Evolutionary conservation across 2,329 filamentous ascomycete species (phyloP), one percentile per base, ranked within the genome.

Genomic region (Aspergillus sojae): DNA sequence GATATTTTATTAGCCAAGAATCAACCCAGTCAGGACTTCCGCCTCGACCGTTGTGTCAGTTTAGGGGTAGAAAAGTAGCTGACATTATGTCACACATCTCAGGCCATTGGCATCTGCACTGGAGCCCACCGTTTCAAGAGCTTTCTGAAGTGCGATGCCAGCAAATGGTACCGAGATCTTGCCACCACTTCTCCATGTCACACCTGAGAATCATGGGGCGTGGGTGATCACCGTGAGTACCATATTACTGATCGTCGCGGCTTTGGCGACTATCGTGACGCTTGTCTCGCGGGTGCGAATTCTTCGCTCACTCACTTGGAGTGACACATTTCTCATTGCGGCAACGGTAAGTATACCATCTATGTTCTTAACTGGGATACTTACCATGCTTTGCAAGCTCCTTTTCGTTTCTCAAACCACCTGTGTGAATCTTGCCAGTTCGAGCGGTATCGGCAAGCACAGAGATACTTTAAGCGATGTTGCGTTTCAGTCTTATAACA

Each of bases 221-320:
- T 54, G 48, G 48, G 58, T 36, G 12, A 39, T 46, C 19, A 41
- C 36, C 9, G 36, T 45, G 3, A 41, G 30, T 36, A 55, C 34
- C 2, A 46, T 60, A 2, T 5, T 60, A 10, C 19, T 60, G n/a
- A 54, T 54, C 11, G 10, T 60, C 11, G 28, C 26, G 16, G n/a
- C 41, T 7, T 21, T 50, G 23, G 50, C 48, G 36, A 60, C 50
- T 9, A 34, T n/a, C 0, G 41, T 36, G n/a, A 46, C 48, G 9
- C 28, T 60, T 21, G 46, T 60, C 11, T 60, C 58, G 19, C 58
- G 58, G 10, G 12, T 60, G 7, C 48, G 58, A 7, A 53, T 45
- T 32, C 48, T 60, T 21, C 34, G 36, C 7, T 28, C 30, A 3
- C 26, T 60, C 1, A 23, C 50, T 14, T 60, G 34, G 46, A 45